Base-by-base conservation (phyloP, 1,284 basidiomycete species). In the Malassezia globosa region DNA sequence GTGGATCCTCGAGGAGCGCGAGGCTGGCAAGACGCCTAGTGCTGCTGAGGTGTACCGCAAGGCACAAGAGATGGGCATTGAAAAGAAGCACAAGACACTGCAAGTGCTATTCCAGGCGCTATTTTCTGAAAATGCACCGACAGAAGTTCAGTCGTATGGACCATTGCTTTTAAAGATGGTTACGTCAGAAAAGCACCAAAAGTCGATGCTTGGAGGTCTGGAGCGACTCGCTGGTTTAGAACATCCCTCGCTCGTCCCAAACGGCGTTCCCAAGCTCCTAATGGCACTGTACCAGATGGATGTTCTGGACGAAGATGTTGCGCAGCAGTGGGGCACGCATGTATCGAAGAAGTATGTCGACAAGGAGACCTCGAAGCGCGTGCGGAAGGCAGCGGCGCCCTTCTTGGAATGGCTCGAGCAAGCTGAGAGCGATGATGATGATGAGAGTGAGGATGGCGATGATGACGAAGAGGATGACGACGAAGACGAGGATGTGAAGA, bases 271-370 rank as follows among this genome's bases (percentile, higher is more conserved):
- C 37, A 96, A 96, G 75, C 82, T 94, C 56, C 79, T 99, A 56
- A 96, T 97, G 92, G 81, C 75, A 10, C 79, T 94, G 60, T 99
- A 96, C 74, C 90, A 97, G 74, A 79, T 78, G 40, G 92, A 97
- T 63, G 77, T 95, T 18, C 75, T 99, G 38, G 89, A 95, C 16
- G 92, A 99, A 73, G 88, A 88, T 24, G 78, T 94, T 14, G 78
- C 89, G 56, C 81, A 79, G 42, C 82, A 89, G 60, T 97, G 90
- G 90, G 90, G 89, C 25, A 95, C 87, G 5, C 92, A 96, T 67
- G 88, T 94, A 63, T 87, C 84, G 75, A 94, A 87, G 78, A 69
- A 97, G 77, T 96, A 94, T 72, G 87, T 92, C 49, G 86, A 92
- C 75, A 89, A 87, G 76, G 89, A 96, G 23, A 84, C 80, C 35